phyloP scores from a whole-genome alignment of 179 eudicot species.

The Vitellaria paradoxa region DNA sequence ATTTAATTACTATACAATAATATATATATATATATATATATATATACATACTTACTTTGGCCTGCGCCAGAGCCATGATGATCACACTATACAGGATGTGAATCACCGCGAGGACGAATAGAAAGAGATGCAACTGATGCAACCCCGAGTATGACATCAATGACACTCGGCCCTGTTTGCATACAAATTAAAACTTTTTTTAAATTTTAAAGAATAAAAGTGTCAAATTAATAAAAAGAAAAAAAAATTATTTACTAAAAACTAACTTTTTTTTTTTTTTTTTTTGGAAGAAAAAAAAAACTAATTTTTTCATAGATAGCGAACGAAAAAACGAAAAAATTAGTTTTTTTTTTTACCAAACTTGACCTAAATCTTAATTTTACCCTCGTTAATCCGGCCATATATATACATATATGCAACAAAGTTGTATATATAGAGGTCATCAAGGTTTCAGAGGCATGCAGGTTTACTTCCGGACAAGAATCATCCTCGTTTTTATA shows the following conservation, averaged over 20 bases:
- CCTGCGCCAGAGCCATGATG: slow-evolving; percentile 33
- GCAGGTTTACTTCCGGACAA: slow-evolving; percentile 6
- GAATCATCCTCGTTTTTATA: background rate
- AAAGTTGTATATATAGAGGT: no score
- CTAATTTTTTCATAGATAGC: no score
- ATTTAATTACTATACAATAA: background rate
- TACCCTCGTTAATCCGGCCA: no score
- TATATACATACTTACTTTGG: slow-evolving; percentile 24
- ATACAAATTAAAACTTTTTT: no score
- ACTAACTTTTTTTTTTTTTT: no score
- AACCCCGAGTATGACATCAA: slow-evolving; percentile 33
- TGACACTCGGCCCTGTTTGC: slow-evolving; percentile 24
- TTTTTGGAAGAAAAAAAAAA: no score
- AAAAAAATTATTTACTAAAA: background rate
- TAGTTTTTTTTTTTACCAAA: slow-evolving; percentile 15
- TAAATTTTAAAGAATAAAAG: background rate
- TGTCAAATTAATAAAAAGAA: background rate
- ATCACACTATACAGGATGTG: slow-evolving; percentile 42
- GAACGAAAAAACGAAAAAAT: background rate
- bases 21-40: background rate
- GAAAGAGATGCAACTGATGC: slow-evolving; percentile 43
- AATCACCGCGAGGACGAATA: slow-evolving; percentile 39
- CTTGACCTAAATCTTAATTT: no score
- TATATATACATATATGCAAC: no score
- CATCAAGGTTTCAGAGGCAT: no score